A percentile compares a stretch with the other conserved stretches of the same genome.
phyloP scores from a whole-genome alignment of 495 filamentous ascomycete species.

The Podospora pseudocomata region DNA sequence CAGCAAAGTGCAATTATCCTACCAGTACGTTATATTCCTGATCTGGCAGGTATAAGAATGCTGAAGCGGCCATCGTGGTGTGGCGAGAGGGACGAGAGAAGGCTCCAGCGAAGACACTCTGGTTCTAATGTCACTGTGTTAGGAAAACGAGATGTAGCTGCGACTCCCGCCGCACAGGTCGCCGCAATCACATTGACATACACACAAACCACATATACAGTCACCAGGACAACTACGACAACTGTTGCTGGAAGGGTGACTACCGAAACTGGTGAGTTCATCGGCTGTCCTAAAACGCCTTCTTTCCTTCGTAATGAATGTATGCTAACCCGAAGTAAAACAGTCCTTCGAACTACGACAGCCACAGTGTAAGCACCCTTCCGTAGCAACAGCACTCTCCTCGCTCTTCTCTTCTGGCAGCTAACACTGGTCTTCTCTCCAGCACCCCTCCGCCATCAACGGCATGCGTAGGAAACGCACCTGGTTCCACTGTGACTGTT shows the following conservation, averaged over 20 bases:
- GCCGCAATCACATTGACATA: constrained; percentile 37
- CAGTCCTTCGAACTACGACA: constrained; percentile 38
- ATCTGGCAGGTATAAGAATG: background rate
- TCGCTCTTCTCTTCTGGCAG: background rate
- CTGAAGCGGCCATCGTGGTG: background rate
- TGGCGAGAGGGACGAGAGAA: background rate
- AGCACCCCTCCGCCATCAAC: constrained; percentile 42
- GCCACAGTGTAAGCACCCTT: constrained; percentile 37
- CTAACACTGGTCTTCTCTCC: background rate
- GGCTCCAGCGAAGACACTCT: constrained; percentile 7
- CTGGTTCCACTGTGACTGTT: constrained; percentile 36
- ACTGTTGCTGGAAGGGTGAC: constrained; percentile 34
- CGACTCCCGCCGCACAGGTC: constrained; percentile 26
- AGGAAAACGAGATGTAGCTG: constrained; percentile 22
- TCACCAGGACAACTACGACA: constrained; percentile 38
- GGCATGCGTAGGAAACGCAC: constrained; percentile 30
- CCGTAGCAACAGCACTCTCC: no score
- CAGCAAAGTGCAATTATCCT: constrained; percentile 36
- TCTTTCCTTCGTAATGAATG: no score
- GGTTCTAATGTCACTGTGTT: background rate
- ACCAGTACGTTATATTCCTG: constrained; percentile 15
- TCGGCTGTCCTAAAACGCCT: no score
- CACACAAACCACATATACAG: constrained; percentile 42
- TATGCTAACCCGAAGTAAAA: no score
- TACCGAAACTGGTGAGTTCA: constrained; percentile 37